phyloP scores from a whole-genome alignment of 257 asterid genomes.

The Thymus mandschuricus region DNA sequence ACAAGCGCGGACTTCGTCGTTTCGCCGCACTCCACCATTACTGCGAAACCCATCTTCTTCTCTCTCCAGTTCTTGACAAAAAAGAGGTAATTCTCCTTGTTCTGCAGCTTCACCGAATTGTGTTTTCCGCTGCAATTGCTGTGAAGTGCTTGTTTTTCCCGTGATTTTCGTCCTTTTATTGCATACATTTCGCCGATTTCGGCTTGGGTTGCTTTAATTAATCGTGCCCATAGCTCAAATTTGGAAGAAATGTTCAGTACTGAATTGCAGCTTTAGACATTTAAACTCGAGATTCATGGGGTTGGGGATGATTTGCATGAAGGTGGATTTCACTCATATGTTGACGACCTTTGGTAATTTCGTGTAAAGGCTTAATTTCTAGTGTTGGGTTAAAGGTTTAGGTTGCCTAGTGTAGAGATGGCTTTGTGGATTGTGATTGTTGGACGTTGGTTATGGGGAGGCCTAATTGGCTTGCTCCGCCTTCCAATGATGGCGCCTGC shows the following conservation, averaged over 20 bases:
- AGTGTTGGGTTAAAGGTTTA: background rate
- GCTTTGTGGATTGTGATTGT: background rate
- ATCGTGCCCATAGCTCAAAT: background rate
- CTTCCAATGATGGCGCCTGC: background rate
- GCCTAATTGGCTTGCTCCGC: background rate
- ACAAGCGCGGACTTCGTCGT: conserved; percentile 5
- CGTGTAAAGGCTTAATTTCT: background rate
- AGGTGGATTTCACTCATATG: conserved; percentile 8
- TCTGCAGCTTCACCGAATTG: background rate
- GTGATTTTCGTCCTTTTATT: background rate
- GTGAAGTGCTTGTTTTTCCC: background rate
- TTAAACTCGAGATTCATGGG: background rate
- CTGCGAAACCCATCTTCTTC: conserved; percentile 12
- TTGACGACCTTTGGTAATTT: background rate
- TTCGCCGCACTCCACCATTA: conserved; percentile 25
- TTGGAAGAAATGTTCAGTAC: background rate
- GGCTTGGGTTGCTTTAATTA: background rate
- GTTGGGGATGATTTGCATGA: conserved; percentile 2
- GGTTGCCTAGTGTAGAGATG: conserved; percentile 19
- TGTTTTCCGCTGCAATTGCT: conserved; percentile 22
- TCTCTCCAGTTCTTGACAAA: conserved; percentile 1
- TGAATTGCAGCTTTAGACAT: background rate
- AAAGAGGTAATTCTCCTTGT: conserved; percentile 5
- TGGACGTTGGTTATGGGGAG: background rate
- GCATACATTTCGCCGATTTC: background rate